A percentile compares a stretch with the other conserved stretches of the same genome.
phyloP scores from a whole-genome alignment of 2,329 filamentous ascomycete genomes.

The Fusarium sp. region DNA sequence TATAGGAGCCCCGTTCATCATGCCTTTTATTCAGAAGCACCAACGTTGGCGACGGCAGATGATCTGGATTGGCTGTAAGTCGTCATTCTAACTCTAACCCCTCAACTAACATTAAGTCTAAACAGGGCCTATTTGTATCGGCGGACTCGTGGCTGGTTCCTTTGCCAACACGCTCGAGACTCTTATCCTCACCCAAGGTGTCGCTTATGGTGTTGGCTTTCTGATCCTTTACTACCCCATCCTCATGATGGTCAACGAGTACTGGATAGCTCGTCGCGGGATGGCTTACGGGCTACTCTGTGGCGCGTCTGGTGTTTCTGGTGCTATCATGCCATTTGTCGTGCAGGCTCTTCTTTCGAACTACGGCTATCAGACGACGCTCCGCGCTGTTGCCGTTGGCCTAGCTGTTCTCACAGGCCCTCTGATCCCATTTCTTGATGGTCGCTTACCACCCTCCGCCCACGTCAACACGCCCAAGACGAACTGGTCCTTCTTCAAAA shows the following conservation, averaged over 20 bases:
- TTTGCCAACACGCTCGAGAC: not conserved
- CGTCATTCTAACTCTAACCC: accelerated
- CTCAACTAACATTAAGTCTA: no score
- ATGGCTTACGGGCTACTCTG: not conserved
- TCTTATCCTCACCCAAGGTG: not conserved
- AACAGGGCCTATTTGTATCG: not conserved
- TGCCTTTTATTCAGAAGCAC: not conserved
- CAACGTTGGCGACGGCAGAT: not conserved
- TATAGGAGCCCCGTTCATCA: not conserved
- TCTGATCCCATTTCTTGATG: not conserved
- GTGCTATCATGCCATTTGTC: not conserved
- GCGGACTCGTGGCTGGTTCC: not conserved
- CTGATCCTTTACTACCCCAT: not conserved
- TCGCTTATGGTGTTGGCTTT: not conserved
- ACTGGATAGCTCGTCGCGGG: not conserved
- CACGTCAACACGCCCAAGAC: not conserved
- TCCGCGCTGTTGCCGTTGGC: not conserved
- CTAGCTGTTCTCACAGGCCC: not conserved
- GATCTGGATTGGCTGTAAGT: not conserved
- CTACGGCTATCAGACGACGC: no score
- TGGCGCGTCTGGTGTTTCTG: not conserved
- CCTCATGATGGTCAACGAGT: not conserved
- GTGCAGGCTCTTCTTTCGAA: not conserved
- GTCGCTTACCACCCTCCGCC: not conserved
- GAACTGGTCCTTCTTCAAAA: not conserved